A percentile compares a stretch with the other conserved stretches of the same genome.
Evolutionary conservation across 2,329 filamentous ascomycete species (phyloP).

Genomic region (Sporothrix variecibatus): DNA sequence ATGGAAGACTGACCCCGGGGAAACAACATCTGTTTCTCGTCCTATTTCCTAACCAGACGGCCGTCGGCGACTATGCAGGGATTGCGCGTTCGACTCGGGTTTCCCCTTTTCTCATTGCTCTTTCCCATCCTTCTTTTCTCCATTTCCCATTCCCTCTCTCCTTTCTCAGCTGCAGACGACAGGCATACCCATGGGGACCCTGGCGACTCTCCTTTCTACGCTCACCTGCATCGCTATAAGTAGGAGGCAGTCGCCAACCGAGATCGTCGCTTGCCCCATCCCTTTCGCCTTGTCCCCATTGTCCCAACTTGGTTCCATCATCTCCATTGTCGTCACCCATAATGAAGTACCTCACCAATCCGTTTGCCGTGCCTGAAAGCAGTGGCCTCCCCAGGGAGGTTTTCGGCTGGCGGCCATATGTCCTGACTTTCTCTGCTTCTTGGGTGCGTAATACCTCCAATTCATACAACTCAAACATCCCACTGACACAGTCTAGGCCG

Average conservation of each 20-base stretch:
- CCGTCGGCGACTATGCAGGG: background rate
- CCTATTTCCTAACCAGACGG: background rate
- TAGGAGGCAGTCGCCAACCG: background rate
- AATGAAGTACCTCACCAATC: constrained; percentile 17
- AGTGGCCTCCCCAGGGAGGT: constrained; percentile 20
- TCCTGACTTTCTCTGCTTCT: constrained; percentile 19
- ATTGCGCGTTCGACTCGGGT: background rate
- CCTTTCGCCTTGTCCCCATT: background rate
- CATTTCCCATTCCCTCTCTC: background rate
- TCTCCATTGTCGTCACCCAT: background rate
- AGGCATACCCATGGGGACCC: constrained; percentile 7
- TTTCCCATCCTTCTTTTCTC: background rate
- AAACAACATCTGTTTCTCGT: background rate
- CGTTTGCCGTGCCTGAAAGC: constrained; percentile 10
- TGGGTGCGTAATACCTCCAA: background rate
- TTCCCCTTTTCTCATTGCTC: background rate
- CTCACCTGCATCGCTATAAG: background rate
- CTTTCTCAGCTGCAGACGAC: background rate
- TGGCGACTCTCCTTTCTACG: background rate
- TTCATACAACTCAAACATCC: too few relatives aligned
- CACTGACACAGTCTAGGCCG: background rate
- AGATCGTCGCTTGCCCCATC: background rate
- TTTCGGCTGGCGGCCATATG: constrained; percentile 23
- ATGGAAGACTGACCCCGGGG: background rate
- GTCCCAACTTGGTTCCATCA: background rate